Evolutionary conservation across 2,329 filamentous ascomycete genomes (phyloP), one percentile per base, ranked within the genome.

Genomic region (Trichoderma koningiopsis): DNA sequence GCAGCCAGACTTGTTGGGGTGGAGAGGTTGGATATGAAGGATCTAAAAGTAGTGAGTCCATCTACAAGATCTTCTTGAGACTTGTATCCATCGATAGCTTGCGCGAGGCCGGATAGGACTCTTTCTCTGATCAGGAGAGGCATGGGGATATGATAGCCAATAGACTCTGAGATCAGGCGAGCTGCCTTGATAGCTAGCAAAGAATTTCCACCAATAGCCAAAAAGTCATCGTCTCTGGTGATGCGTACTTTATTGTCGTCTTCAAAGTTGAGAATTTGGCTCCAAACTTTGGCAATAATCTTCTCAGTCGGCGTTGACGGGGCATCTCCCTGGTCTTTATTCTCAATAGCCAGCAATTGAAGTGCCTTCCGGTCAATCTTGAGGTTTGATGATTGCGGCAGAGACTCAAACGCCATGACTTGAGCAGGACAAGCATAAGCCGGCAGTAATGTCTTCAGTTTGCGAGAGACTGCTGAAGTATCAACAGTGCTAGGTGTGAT

Each of bases 121-220:
- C 29, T 52, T 27, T 62, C 60, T 62, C 43, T 62, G n/a, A 62
- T 62, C n/a, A 62, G 43, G 13, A 62, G 60, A 7, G 43, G 43
- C 43, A 62, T 43, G 5, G 60, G 60, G 24, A 29, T 49, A n/a
- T 52, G 43, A 53, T 62, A 31, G n/a, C 60, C 43, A 10, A 31
- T 62, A 6, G n/a, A 52, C 31, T 62, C 43, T 13, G 43, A 52
- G 10, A 62, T 52, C 13, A 37, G 7, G 0, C n/a, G 60, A 37
- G 60, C 60, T 8, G 60, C 60, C 43, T 53, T 62, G 16, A 62
- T 62, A 27, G 60, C 60, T 3, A 62, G n/a, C 16, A 62, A 31
- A 13, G 60, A 62, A n/a, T 62, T 62, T 37, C 60, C 60, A 8
- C 60, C 60, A 3, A 62, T 62, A 22, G 60, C 60, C 29, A 62